Percentiles rank a stretch among this genome's conserved stretches.
These are phyloP conservation scores for Gossypium anomalum DNA, from an alignment of 345 rosid species.

Conservation along the genomic window DNA sequence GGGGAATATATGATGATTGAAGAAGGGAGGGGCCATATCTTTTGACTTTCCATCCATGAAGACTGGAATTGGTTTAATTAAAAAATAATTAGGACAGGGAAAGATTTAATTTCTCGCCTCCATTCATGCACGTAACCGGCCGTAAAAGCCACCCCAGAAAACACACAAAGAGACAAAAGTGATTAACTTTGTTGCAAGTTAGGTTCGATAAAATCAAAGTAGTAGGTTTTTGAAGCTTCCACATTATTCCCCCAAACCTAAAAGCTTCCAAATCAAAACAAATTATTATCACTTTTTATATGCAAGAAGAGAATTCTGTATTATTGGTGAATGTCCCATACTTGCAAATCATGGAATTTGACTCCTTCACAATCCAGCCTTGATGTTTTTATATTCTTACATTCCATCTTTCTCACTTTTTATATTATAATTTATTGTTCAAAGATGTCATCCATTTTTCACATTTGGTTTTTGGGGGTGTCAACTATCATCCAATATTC, in stretches of 20 bases:
- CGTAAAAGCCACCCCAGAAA: neutral
- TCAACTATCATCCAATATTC: neutral
- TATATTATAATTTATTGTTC: neutral
- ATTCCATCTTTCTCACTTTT: neutral
- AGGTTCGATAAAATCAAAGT: conserved; percentile 20
- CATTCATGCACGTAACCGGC: conserved; percentile 15
- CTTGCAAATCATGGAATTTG: conserved; percentile 9
- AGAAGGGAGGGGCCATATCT: conserved; percentile 31
- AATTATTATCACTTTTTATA: neutral
- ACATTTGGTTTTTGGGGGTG: neutral
- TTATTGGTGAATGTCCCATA: neutral
- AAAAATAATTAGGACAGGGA: neutral
- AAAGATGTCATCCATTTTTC: neutral
- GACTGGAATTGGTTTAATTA: conserved; percentile 19
- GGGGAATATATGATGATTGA: conserved; percentile 19
- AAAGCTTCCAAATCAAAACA: neutral
- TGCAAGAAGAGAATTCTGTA: neutral
- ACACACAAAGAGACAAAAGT: neutral
- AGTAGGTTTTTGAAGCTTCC: conserved; percentile 16
- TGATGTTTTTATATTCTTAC: neutral
- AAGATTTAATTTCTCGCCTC: neutral
- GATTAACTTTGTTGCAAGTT: neutral
- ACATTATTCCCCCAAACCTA: neutral
- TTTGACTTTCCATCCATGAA: conserved; percentile 42
- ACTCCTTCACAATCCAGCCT: neutral